Percentiles rank a stretch among this genome's conserved stretches.
Conservation (phyloP, 2,329 filamentous ascomycete species). For the Claviceps arundinis region DNA sequence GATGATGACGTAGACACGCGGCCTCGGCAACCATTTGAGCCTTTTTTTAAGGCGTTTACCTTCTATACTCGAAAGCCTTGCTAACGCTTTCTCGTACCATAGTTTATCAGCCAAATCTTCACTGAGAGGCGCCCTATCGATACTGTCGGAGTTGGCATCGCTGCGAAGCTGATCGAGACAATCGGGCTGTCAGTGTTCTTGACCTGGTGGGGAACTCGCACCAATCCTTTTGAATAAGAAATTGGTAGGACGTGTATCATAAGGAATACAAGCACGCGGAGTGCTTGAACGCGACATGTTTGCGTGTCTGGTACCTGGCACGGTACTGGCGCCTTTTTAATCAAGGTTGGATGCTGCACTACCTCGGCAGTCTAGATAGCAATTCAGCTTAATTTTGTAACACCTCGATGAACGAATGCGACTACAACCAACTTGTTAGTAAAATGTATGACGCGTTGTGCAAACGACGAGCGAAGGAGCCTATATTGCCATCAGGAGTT, state of each 20-base stretch:
- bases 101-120: conserved; percentile 80
- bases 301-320: neutral
- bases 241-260: neutral
- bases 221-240: conserved; percentile 71
- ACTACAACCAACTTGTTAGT: neutral
- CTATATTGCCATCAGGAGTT: no score
- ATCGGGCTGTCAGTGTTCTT: conserved; percentile 84
- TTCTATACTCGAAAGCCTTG: neutral
- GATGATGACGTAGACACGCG: neutral
- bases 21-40: neutral
- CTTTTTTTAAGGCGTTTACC: neutral
- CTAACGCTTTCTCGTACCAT: neutral
- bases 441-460: neutral
- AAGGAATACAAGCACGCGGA: neutral
- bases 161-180: conserved; percentile 83
- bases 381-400: neutral
- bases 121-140: conserved; percentile 87
- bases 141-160: conserved; percentile 71
- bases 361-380: conserved; percentile 1
- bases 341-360: neutral
- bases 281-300: neutral
- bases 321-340: neutral
- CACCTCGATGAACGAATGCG: neutral
- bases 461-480: neutral
- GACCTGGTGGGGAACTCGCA: conserved; percentile 95